Conservation (phyloP, 345 rosid genomes). For the Microcos paniculata region DNA sequence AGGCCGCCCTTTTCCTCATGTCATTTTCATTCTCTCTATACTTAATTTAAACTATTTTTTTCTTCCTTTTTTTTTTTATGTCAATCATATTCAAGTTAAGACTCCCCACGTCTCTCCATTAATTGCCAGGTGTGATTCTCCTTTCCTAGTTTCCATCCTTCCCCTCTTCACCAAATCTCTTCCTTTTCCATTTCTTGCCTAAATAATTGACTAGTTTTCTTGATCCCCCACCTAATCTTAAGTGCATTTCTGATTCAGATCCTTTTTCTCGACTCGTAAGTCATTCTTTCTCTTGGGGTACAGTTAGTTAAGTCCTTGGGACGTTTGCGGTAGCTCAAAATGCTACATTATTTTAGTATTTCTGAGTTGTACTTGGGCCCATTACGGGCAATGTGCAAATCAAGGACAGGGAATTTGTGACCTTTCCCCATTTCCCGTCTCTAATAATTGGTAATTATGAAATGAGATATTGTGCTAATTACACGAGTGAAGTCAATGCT, state of each 20-base stretch:
- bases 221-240: conserved; percentile 6
- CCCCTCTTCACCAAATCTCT: conserved; percentile 8
- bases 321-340: conserved; percentile 13
- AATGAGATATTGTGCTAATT: conserved; percentile 18
- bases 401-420: conserved; percentile 22
- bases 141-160: neutral
- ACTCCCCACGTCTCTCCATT: conserved; percentile 23
- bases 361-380: conserved; percentile 44
- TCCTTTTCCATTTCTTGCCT: neutral
- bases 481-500: conserved; percentile 19
- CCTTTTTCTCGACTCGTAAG: neutral
- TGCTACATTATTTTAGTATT: conserved; percentile 9
- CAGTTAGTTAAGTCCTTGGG: conserved; percentile 19
- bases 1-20: conserved; percentile 17
- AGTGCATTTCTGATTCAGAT: conserved; percentile 6
- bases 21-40: conserved; percentile 5
- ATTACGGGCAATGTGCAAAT: conserved; percentile 13
- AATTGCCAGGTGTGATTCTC: conserved; percentile 28
- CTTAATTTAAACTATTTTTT: neutral
- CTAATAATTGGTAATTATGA: conserved; percentile 31
- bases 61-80: neutral
- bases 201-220: conserved; percentile 2
- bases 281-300: conserved; percentile 11
- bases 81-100: neutral
- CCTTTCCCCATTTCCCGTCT: conserved; percentile 2